phyloP scores from a whole-genome alignment of 495 filamentous ascomycete species.

The Astrothelium subdiscretum region DNA sequence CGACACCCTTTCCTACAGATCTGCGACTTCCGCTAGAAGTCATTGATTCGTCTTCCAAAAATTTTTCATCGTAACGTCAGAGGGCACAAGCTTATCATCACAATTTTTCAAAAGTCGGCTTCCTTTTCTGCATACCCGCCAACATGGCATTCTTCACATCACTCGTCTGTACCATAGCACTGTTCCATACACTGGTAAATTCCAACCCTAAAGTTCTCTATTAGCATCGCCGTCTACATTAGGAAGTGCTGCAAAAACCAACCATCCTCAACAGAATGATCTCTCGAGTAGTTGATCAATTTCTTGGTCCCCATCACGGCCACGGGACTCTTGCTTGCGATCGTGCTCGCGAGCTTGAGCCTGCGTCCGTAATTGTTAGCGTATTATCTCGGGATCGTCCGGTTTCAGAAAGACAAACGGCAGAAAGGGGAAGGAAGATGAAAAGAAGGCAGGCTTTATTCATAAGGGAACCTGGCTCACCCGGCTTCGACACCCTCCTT shows the following conservation, averaged over 20 bases:
- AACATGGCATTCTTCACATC: slow-evolving; percentile 66
- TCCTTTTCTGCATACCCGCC: slow-evolving; percentile 67
- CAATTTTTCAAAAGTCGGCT: slow-evolving; percentile 77
- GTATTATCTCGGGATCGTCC: too few species aligned
- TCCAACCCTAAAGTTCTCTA: slow-evolving; percentile 43
- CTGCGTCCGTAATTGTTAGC: slow-evolving; percentile 50
- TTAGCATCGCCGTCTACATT: neutral
- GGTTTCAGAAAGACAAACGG: neutral
- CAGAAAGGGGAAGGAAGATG: neutral
- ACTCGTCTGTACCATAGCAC: slow-evolving; percentile 63
- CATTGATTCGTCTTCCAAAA: too few species aligned
- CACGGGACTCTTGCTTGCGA: slow-evolving; percentile 78
- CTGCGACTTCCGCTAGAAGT: too few species aligned
- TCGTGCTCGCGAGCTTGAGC: slow-evolving; percentile 50
- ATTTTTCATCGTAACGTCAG: neutral
- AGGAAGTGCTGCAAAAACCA: slow-evolving; percentile 18
- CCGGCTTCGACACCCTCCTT: slow-evolving; percentile 7
- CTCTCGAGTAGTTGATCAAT: slow-evolving; percentile 74
- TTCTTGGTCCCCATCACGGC: slow-evolving; percentile 92
- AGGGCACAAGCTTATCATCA: slow-evolving; percentile 26
- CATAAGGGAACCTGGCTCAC: neutral
- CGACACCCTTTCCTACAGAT: too few species aligned
- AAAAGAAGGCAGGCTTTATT: neutral
- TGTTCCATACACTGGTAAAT: slow-evolving; percentile 84
- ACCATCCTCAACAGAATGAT: slow-evolving; percentile 68